Conservation (phyloP, 202 grass and related monocot genomes). For the Hordeum pubiflorum region DNA sequence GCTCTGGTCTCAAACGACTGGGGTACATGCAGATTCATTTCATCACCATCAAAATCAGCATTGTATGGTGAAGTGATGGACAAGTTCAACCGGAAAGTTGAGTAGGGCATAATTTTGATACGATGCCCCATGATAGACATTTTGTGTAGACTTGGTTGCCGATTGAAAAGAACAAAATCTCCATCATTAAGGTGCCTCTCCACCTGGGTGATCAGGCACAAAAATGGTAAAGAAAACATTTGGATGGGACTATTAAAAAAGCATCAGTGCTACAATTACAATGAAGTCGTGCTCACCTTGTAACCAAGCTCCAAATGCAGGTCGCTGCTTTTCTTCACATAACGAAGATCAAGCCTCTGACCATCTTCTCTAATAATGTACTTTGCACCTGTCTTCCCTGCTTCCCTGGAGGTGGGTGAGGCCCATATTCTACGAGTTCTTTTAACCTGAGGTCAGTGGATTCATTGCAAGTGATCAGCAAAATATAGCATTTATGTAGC, state of each 20-base stretch:
- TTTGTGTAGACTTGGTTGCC: constrained; percentile 95
- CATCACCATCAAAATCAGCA: constrained; percentile 98
- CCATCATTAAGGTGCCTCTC: constrained; percentile 89
- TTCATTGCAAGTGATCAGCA: too few relatives aligned
- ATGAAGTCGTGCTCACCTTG: too few relatives aligned
- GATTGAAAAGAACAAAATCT: constrained; percentile 93
- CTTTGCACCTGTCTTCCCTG: constrained; percentile 88
- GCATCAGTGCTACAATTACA: too few relatives aligned
- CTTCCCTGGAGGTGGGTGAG: constrained; percentile 91
- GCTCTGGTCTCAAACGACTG: constrained; percentile 94
- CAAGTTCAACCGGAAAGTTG: constrained; percentile 83
- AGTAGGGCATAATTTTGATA: constrained; percentile 99
- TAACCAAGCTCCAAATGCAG: constrained; percentile 95
- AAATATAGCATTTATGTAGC: too few relatives aligned
- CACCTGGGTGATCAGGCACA: too few relatives aligned
- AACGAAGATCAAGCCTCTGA: constrained; percentile 94
- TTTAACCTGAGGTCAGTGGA: too few relatives aligned
- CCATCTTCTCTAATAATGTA: constrained; percentile 98
- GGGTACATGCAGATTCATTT: constrained; percentile 99
- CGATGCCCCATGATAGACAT: constrained; percentile 99
- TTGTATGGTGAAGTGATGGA: constrained; percentile 97
- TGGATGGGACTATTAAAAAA: too few relatives aligned
- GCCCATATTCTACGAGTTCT: constrained; percentile 96
- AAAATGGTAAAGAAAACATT: too few relatives aligned
- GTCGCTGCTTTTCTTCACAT: constrained; percentile 95